Percentiles rank a stretch among this genome's conserved stretches.
phyloP scores from a whole-genome alignment of 352 stramenopile species.

The Pythium apleroticum region DNA sequence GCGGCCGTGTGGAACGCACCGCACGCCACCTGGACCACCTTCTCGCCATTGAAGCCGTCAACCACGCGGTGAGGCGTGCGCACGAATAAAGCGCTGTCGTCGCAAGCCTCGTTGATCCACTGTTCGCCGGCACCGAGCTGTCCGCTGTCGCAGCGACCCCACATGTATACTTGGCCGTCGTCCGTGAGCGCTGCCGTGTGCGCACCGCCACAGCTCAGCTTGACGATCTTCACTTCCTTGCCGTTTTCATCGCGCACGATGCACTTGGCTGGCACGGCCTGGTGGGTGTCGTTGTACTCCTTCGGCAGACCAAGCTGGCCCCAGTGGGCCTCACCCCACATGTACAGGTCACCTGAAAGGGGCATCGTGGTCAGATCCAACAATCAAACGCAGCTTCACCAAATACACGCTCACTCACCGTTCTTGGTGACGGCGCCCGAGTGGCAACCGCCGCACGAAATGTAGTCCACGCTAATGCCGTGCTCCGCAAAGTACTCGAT shows the following conservation, averaged over 20 bases:
- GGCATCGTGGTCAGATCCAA: neutral
- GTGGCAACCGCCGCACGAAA: slow-evolving; percentile 82
- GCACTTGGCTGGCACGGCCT: slow-evolving; percentile 69
- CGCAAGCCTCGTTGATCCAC: slow-evolving; percentile 66
- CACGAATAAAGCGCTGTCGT: slow-evolving; percentile 56
- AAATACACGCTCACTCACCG: slow-evolving; percentile 35
- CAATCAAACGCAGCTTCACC: neutral
- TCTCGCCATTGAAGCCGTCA: slow-evolving; percentile 65
- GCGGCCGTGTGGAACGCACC: slow-evolving; percentile 82
- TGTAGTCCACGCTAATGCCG: slow-evolving; percentile 59
- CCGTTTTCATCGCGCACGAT: slow-evolving; percentile 45
- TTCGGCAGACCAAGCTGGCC: slow-evolving; percentile 72
- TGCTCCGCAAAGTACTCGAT: slow-evolving; percentile 63
- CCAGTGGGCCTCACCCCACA: slow-evolving; percentile 85
- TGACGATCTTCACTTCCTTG: slow-evolving; percentile 59
- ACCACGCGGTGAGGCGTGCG: slow-evolving; percentile 51
- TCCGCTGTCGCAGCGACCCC: slow-evolving; percentile 74
- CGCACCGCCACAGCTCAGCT: slow-evolving; percentile 75
- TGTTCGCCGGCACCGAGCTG: slow-evolving; percentile 68
- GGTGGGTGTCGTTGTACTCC: slow-evolving; percentile 57
- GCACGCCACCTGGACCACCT: slow-evolving; percentile 77
- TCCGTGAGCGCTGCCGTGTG: slow-evolving; percentile 75
- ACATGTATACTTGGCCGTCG: slow-evolving; percentile 74
- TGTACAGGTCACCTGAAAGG: slow-evolving; percentile 58
- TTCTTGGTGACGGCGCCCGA: slow-evolving; percentile 71